phyloP scores from a whole-genome alignment of 768 basidiomycete genomes.

The Rhizopogon vulgaris region DNA sequence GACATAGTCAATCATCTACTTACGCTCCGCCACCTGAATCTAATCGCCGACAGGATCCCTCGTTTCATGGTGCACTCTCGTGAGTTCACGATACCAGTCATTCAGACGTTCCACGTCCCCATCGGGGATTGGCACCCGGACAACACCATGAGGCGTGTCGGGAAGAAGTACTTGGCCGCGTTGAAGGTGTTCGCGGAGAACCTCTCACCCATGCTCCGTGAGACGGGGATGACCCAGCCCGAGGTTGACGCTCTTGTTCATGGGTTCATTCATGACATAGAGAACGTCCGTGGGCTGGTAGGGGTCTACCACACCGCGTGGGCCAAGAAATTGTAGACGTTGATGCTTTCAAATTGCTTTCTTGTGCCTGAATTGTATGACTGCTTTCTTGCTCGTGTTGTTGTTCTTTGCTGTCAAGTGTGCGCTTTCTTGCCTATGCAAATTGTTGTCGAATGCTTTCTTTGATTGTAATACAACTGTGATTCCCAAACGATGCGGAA shows the following conservation, averaged over 20 bases:
- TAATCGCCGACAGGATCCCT: slow-evolving; percentile 33
- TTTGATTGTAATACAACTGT: neutral
- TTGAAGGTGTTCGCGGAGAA: slow-evolving; percentile 42
- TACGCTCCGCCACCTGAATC: slow-evolving; percentile 29
- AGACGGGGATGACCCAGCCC: slow-evolving; percentile 27
- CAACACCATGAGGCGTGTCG: slow-evolving; percentile 28
- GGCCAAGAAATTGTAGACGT: slow-evolving; percentile 27
- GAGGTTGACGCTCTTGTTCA: slow-evolving; percentile 34
- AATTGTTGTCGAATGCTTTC: neutral
- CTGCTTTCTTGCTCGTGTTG: neutral
- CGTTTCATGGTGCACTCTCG: slow-evolving; percentile 29
- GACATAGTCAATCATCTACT: slow-evolving; percentile 36
- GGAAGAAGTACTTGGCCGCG: slow-evolving; percentile 33
- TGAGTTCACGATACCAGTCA: slow-evolving; percentile 36
- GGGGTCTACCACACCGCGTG: slow-evolving; percentile 45
- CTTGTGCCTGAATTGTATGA: neutral
- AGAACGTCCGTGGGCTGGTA: slow-evolving; percentile 40
- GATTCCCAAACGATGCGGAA: neutral
- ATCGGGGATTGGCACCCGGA: slow-evolving; percentile 48
- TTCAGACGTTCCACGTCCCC: slow-evolving; percentile 37
- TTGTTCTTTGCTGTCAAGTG: neutral
- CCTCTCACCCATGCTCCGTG: slow-evolving; percentile 39
- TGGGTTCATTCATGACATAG: slow-evolving; percentile 43
- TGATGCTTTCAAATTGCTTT: neutral
- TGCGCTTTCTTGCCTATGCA: neutral